Conservation (phyloP, 768 basidiomycete species). For the Rhodotorula paludigena region DNA sequence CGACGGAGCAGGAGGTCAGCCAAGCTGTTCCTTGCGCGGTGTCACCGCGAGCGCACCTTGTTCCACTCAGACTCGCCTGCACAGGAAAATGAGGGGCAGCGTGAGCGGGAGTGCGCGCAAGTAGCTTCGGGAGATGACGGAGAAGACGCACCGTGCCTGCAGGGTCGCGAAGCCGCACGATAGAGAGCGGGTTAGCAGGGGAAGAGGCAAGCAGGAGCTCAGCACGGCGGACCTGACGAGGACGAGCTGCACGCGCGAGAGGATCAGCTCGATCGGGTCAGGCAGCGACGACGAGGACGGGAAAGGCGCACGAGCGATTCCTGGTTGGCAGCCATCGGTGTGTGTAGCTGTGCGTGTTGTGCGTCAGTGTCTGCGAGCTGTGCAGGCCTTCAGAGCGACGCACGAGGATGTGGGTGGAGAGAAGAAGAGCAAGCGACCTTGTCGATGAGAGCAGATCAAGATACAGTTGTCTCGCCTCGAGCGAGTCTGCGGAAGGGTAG, state of each 20-base stretch:
- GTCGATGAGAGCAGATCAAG: neutral
- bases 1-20: neutral
- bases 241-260: constrained; percentile 9
- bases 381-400: neutral
- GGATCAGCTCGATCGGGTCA: neutral
- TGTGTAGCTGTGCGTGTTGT: neutral
- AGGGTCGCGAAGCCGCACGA: neutral
- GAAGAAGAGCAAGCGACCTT: neutral
- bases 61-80: constrained; percentile 32
- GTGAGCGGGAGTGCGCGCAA: neutral
- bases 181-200: neutral
- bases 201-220: too few relatives aligned
- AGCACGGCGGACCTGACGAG: constrained; percentile 23
- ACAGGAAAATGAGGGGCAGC: too few relatives aligned
- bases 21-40: too few relatives aligned
- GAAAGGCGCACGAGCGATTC: constrained; percentile 14
- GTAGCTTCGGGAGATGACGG: neutral
- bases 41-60: constrained; percentile 15
- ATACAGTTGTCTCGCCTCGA: too few relatives aligned
- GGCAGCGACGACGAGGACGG: too few relatives aligned
- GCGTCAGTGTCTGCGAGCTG: neutral
- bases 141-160: constrained; percentile 23
- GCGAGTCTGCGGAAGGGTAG: too few relatives aligned
- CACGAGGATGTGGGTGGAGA: neutral
- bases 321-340: constrained; percentile 15